Evolutionary conservation across 805 yeast species (phyloP).

Genomic region (Starmera pachycereana): DNA sequence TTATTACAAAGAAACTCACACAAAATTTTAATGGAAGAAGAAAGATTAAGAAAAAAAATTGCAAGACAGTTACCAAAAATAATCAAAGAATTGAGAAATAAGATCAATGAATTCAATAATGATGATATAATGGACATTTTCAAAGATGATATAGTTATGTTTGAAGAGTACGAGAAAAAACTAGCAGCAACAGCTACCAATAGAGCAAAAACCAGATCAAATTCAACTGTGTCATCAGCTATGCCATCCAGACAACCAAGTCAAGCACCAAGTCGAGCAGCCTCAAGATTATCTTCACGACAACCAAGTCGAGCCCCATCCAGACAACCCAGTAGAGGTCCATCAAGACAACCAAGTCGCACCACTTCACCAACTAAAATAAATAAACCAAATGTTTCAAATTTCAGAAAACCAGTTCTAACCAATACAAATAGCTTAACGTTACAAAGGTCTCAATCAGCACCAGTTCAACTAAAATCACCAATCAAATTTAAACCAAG

Average conservation of each 20-base stretch:
- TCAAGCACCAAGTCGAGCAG: conserved; percentile 9
- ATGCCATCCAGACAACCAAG: conserved; percentile 13
- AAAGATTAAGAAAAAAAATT: conserved; percentile 58
- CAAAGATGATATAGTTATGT: conserved; percentile 19
- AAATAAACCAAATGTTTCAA: background rate
- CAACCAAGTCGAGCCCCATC: conserved; percentile 4
- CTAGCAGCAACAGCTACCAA: conserved; percentile 11
- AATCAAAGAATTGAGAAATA: conserved; percentile 37
- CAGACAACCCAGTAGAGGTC: conserved; percentile 3
- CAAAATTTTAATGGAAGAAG: conserved; percentile 71
- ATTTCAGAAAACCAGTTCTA: background rate
- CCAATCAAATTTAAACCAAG: too few relatives aligned
- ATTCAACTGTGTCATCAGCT: conserved; percentile 9
- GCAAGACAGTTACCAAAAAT: conserved; percentile 60
- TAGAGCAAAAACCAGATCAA: conserved; percentile 6
- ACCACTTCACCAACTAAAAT: background rate
- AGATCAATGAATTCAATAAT: conserved; percentile 40
- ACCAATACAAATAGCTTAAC: too few relatives aligned
- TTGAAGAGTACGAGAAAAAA: conserved; percentile 17
- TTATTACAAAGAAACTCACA: conserved; percentile 68
- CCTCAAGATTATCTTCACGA: conserved; percentile 14
- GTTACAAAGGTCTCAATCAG: too few relatives aligned
- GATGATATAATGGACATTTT: conserved; percentile 21
- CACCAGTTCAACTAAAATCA: too few relatives aligned
- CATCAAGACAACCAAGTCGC: background rate